Conservation (phyloP, 2,329 filamentous ascomycete species). For the Cladosporium sp. region DNA sequence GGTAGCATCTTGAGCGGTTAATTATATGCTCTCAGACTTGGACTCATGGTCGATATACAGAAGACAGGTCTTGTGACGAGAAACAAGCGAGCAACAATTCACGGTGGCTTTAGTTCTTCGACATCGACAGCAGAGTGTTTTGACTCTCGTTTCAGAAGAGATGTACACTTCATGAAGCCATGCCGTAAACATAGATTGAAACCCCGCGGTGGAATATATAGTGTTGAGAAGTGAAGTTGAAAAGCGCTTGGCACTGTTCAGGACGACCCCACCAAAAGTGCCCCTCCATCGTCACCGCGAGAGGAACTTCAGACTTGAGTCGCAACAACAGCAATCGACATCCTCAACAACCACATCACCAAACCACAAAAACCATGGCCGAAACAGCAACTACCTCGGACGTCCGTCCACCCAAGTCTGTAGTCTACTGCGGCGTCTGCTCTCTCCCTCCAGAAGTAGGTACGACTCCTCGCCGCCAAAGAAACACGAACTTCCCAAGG, state of each 20-base stretch:
- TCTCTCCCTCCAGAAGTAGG: slow-evolving; percentile 67
- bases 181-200: background rate
- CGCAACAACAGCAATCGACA: background rate
- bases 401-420: slow-evolving; percentile 48
- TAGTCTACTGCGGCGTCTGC: slow-evolving; percentile 67
- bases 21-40: background rate
- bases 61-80: background rate
- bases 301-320: background rate
- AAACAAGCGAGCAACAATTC: background rate
- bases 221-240: background rate
- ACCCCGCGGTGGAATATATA: background rate
- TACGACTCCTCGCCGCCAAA: slow-evolving; percentile 34
- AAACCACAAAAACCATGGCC: slow-evolving; percentile 29
- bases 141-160: no score
- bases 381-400: slow-evolving; percentile 26
- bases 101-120: background rate
- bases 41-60: background rate
- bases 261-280: slow-evolving; percentile 13
- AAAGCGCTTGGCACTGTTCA: background rate
- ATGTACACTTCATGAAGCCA: no score
- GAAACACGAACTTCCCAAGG: background rate
- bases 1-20: background rate
- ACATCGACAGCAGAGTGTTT: background rate
- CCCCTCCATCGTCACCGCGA: slow-evolving; percentile 15
- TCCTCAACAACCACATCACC: background rate